Conservation (phyloP, 495 filamentous ascomycete species). For the Penicillium soppii region DNA sequence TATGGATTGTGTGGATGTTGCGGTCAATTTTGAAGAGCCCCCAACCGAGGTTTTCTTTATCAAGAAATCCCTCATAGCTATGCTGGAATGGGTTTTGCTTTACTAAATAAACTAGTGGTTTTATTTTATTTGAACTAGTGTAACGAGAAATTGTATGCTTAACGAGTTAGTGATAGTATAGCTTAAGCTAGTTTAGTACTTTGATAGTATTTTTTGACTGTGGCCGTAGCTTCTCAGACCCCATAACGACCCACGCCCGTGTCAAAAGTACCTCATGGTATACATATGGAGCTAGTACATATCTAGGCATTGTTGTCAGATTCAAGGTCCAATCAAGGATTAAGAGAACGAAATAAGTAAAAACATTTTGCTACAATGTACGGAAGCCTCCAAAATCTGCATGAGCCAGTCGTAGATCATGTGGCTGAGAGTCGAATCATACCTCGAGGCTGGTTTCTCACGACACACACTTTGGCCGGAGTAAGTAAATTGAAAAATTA, state of each 20-base stretch:
- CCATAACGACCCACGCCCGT: neutral
- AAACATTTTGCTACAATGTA: slow-evolving; percentile 4
- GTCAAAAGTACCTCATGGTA: slow-evolving; percentile 7
- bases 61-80: neutral
- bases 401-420: slow-evolving; percentile 25
- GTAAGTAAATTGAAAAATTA: neutral
- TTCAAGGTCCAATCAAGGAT: slow-evolving; percentile 17
- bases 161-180: too few relatives aligned
- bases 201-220: too few relatives aligned
- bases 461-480: slow-evolving; percentile 7
- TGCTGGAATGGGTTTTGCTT: too few relatives aligned
- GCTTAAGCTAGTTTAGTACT: too few relatives aligned
- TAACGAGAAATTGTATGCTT: too few relatives aligned
- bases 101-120: too few relatives aligned
- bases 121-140: slow-evolving; percentile 3
- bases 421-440: slow-evolving; percentile 27
- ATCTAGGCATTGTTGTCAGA: too few relatives aligned
- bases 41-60: too few relatives aligned
- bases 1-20: too few relatives aligned
- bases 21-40: neutral
- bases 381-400: slow-evolving; percentile 18
- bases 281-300: neutral
- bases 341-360: slow-evolving; percentile 1
- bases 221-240: neutral
- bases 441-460: neutral